These are phyloP conservation scores for Heracleum sosnowskyi DNA, from an alignment of 129 eudicot genomes.

Conservation along the genomic window DNA sequence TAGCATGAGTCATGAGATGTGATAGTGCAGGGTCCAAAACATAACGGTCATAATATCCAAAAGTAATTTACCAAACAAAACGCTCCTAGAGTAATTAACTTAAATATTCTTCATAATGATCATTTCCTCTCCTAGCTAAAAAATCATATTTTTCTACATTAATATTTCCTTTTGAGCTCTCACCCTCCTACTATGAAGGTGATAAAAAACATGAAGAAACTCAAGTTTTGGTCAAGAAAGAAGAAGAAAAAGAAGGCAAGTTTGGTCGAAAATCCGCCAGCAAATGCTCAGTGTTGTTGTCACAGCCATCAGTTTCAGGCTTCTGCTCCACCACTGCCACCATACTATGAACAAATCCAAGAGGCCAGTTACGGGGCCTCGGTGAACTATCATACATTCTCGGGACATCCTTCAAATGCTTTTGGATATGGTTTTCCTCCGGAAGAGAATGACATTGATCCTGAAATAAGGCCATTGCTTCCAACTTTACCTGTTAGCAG, in stretches of 20 bases:
- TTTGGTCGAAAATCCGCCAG: not conserved
- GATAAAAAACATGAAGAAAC: slow-evolving; percentile 49
- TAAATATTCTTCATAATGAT: not conserved
- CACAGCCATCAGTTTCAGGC: slow-evolving; percentile 25
- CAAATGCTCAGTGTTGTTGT: slow-evolving; percentile 11
- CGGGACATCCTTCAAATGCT: slow-evolving; percentile 2
- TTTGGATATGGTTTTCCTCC: not conserved
- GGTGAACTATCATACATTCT: not conserved
- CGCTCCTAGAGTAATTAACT: not conserved
- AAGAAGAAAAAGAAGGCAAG: slow-evolving; percentile 29
- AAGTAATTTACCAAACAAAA: not conserved
- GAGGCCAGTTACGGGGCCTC: not conserved
- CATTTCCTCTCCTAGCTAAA: not conserved
- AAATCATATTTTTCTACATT: not conserved
- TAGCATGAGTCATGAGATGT: not conserved
- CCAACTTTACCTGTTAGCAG: not conserved
- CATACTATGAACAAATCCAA: slow-evolving; percentile 13
- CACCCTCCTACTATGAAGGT: slow-evolving; percentile 34
- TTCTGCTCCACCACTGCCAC: slow-evolving; percentile 8
- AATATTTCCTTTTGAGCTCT: no score
- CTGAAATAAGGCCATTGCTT: slow-evolving; percentile 11
- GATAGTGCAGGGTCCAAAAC: not conserved
- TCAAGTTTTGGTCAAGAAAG: slow-evolving; percentile 64
- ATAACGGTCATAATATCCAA: slow-evolving; percentile 2
- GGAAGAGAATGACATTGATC: slow-evolving; percentile 1